phyloP scores from a whole-genome alignment of 164 flowering plant species.

The Chloranthus sessilifolius region DNA sequence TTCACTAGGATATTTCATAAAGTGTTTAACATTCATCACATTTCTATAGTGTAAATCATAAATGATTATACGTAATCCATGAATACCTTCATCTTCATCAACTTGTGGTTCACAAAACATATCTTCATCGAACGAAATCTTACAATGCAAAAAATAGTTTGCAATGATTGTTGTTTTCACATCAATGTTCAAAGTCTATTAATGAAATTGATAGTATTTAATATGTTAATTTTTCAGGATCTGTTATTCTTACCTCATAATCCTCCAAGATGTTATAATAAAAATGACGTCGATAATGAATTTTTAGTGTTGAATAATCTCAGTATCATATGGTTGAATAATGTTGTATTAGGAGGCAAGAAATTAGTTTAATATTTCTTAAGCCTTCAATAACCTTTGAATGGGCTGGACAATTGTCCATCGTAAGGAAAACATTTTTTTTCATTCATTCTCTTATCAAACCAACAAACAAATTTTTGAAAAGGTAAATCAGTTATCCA shows the following conservation, averaged over 20 bases:
- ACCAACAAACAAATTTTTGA: too few relatives aligned
- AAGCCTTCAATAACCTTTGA: constrained; percentile 4
- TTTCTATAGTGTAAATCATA: too few relatives aligned
- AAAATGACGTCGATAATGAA: too few relatives aligned
- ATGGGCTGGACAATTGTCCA: constrained; percentile 9
- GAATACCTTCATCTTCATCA: constrained; percentile 2
- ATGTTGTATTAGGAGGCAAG: constrained; percentile 7
- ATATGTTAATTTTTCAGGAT: constrained; percentile 9
- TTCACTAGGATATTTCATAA: too few relatives aligned
- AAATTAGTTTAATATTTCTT: constrained; percentile 4
- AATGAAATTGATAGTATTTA: constrained; percentile 1
- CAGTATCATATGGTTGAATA: constrained; percentile 4
- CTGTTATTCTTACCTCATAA: constrained; percentile 2
- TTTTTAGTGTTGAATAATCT: constrained; percentile 8
- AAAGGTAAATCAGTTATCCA: too few relatives aligned
- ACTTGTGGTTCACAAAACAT: constrained; percentile 1
- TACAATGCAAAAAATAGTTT: too few relatives aligned
- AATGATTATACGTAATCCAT: constrained; percentile 4
- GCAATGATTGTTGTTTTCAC: constrained; percentile 4
- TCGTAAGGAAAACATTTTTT: constrained; percentile 2
- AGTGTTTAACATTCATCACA: too few relatives aligned
- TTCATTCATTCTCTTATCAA: constrained; percentile 3
- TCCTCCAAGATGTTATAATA: constrained; percentile 4
- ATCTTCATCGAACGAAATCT: constrained; percentile 1
- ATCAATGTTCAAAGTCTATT: constrained; percentile 1